These are phyloP conservation scores for Nigrograna mackinnonii DNA, from an alignment of 2,329 filamentous ascomycete species.

Conservation along the genomic window DNA sequence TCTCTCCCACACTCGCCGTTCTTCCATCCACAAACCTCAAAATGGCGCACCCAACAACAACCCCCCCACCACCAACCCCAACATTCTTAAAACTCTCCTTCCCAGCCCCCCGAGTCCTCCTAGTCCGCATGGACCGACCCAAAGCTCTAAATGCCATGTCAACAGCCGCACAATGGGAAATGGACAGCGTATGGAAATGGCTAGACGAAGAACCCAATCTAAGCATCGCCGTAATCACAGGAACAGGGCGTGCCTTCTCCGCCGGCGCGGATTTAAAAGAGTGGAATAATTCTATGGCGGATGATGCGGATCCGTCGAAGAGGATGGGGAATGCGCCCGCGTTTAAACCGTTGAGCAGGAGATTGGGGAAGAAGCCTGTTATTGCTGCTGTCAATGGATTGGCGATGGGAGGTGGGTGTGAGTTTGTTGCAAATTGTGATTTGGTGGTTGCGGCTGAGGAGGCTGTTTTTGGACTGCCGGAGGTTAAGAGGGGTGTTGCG, in stretches of 20 bases:
- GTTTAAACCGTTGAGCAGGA: constrained; percentile 56
- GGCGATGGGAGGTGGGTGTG: constrained; percentile 26
- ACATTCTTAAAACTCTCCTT: constrained; percentile 40
- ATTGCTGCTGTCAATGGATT: constrained; percentile 60
- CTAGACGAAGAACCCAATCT: constrained; percentile 51
- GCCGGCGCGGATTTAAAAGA: constrained; percentile 56
- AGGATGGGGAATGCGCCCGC: constrained; percentile 36
- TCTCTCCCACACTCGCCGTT: background rate
- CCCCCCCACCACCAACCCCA: constrained; percentile 15
- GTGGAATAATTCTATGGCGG: constrained; percentile 19
- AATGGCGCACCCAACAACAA: constrained; percentile 13
- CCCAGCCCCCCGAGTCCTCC: constrained; percentile 47
- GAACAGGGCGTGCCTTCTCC: constrained; percentile 54
- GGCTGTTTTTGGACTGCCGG: constrained; percentile 27
- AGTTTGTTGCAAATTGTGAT: constrained; percentile 30
- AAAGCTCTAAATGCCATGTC: constrained; percentile 43
- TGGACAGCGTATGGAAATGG: constrained; percentile 48
- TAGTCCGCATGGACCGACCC: constrained; percentile 52
- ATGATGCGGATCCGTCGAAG: constrained; percentile 16
- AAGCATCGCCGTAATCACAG: constrained; percentile 46
- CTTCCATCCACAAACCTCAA: background rate
- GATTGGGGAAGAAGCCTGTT: constrained; percentile 60
- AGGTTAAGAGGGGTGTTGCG: constrained; percentile 28
- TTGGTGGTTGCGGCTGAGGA: constrained; percentile 24
- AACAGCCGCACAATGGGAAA: constrained; percentile 46